These are phyloP conservation scores for Hondaea fermentalgiana DNA, from an alignment of 108 stramenopile species.

Conservation along the genomic window DNA sequence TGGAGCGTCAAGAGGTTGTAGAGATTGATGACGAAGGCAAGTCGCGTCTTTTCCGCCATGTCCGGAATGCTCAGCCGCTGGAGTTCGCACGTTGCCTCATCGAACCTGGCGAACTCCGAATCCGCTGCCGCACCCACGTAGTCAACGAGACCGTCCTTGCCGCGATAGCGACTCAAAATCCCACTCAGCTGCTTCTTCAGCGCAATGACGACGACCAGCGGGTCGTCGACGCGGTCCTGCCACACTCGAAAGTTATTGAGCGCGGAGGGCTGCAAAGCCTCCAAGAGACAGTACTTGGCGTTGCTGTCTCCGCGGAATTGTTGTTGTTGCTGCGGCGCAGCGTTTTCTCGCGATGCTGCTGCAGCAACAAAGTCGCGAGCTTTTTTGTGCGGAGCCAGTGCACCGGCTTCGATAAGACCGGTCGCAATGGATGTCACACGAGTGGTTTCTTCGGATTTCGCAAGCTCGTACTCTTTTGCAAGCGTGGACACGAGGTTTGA, in stretches of 20 bases:
- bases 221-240: neutral
- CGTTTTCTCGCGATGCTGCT: too few species aligned
- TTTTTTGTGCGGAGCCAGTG: too few species aligned
- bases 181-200: neutral
- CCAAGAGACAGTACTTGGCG: neutral
- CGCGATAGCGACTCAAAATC: neutral
- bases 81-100: neutral
- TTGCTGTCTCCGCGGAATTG: neutral
- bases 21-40: neutral
- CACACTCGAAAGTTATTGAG: neutral
- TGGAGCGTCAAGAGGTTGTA: neutral
- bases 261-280: neutral
- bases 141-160: neutral
- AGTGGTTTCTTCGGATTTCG: too few species aligned
- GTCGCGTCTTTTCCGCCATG: neutral
- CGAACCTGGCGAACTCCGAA: neutral
- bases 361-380: too few species aligned
- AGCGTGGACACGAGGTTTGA: neutral
- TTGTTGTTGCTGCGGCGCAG: neutral
- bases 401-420: too few species aligned
- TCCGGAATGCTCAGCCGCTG: neutral
- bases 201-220: neutral
- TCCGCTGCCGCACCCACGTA: neutral
- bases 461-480: too few species aligned
- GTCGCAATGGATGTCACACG: too few species aligned